Percentiles rank a stretch among this genome's conserved stretches.
Conservation (phyloP, 345 rosid genomes). For the Cardamine chenopodiifolia region DNA sequence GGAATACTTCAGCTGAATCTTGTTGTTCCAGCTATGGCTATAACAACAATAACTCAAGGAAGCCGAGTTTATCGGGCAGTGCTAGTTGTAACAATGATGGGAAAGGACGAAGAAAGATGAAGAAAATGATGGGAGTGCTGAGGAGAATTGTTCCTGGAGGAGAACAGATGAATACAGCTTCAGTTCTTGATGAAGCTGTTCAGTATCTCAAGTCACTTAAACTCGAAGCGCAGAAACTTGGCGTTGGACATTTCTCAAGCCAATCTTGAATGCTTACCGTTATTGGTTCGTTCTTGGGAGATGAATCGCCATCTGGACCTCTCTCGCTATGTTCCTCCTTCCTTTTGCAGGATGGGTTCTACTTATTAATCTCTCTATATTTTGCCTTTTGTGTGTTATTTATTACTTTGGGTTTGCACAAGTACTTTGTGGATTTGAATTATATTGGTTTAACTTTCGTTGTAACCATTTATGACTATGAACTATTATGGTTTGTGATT, state of each 20-base stretch:
- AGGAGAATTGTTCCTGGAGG: constrained; percentile 78
- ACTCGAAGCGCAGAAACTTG: constrained; percentile 74
- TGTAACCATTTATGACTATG: constrained; percentile 13
- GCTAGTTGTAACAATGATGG: constrained; percentile 51
- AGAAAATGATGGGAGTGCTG: constrained; percentile 74
- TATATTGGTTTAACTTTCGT: constrained; percentile 3
- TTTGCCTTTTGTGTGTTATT: constrained; percentile 3
- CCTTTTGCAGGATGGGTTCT: constrained; percentile 19
- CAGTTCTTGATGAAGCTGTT: constrained; percentile 83
- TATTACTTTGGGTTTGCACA: constrained; percentile 10
- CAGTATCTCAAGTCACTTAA: constrained; percentile 79
- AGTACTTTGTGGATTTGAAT: constrained; percentile 15
- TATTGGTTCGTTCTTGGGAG: background rate
- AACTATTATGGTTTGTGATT: background rate
- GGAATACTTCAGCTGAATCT: constrained; percentile 59
- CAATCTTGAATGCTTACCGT: constrained; percentile 36
- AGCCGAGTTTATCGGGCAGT: constrained; percentile 47
- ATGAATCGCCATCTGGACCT: constrained; percentile 13
- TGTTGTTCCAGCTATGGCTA: constrained; percentile 55
- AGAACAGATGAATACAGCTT: constrained; percentile 67
- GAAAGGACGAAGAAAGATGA: constrained; percentile 65
- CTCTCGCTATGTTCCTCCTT: constrained; percentile 1
- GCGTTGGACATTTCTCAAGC: constrained; percentile 52
- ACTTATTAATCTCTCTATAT: constrained; percentile 23
- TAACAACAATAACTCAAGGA: constrained; percentile 38